Conservation (phyloP, 495 filamentous ascomycete genomes). For the Penicillium bialowiezense region DNA sequence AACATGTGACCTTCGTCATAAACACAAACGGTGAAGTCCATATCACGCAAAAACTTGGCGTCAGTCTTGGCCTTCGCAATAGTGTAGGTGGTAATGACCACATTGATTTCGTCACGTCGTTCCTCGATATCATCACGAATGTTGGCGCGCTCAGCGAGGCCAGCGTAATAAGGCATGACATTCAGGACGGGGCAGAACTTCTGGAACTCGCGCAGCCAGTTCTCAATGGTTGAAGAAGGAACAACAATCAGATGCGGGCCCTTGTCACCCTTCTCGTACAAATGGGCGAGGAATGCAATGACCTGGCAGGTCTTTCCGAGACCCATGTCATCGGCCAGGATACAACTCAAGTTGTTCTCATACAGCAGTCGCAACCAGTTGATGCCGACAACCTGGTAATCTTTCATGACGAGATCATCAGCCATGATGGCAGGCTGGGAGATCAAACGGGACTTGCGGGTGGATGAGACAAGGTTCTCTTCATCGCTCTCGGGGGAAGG, state of each 20-base stretch:
- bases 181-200: conserved; percentile 75
- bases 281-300: conserved; percentile 83
- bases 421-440: conserved; percentile 73
- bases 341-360: conserved; percentile 72
- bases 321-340: conserved; percentile 97
- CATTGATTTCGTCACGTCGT: conserved; percentile 65
- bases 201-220: conserved; percentile 89
- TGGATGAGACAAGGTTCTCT: conserved; percentile 37
- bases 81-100: conserved; percentile 89
- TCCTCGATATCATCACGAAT: conserved; percentile 66
- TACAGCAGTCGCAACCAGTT: conserved; percentile 90
- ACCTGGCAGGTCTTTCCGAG: conserved; percentile 97
- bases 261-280: conserved; percentile 62
- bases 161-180: conserved; percentile 79
- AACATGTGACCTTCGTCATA: conserved; percentile 93
- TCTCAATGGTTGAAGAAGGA: conserved; percentile 88
- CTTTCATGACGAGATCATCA: conserved; percentile 70
- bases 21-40: conserved; percentile 65
- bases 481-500: conserved; percentile 40
- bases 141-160: conserved; percentile 57
- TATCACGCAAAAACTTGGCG: conserved; percentile 64
- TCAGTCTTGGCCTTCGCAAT: conserved; percentile 64
- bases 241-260: conserved; percentile 89
- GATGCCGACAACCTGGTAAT: conserved; percentile 90
- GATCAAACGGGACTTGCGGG: conserved; percentile 46